Conservation (phyloP, 306 rosid species). For the Parietaria judaica region DNA sequence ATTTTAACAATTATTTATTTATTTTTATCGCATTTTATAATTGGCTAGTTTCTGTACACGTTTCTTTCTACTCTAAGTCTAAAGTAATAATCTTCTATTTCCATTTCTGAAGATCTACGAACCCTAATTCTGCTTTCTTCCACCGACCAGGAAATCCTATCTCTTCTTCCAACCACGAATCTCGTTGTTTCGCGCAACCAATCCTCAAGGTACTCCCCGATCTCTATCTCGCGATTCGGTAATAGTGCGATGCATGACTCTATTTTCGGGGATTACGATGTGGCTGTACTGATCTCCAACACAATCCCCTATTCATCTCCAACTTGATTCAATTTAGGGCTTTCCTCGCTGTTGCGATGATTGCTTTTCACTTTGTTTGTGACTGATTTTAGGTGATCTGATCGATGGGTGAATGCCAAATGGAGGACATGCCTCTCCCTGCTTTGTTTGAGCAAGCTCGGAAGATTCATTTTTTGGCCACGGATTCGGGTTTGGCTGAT, state of each 20-base stretch:
- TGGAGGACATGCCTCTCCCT: constrained; percentile 70
- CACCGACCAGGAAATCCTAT: no score
- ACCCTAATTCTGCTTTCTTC: no score
- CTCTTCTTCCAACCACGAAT: no score
- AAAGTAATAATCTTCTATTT: no score
- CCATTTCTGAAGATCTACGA: no score
- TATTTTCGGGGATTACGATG: not conserved
- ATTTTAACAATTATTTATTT: no score
- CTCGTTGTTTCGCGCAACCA: not conserved
- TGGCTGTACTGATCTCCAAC: not conserved
- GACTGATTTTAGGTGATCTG: not conserved
- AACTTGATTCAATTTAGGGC: not conserved
- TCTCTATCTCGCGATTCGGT: not conserved
- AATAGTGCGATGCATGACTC: not conserved
- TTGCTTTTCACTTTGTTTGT: not conserved
- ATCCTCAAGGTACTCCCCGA: not conserved
- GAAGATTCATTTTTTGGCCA: constrained; percentile 57
- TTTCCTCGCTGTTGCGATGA: not conserved
- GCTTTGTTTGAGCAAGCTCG: constrained; percentile 72
- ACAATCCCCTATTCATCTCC: no score
- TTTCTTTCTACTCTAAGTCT: no score
- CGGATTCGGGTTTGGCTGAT: constrained; percentile 51
- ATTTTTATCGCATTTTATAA: no score
- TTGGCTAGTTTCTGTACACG: no score
- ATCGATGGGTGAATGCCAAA: constrained; percentile 30